Evolutionary conservation across 208 protist species (phyloP).

Genomic region (Wallacemonas sp.): DNA sequence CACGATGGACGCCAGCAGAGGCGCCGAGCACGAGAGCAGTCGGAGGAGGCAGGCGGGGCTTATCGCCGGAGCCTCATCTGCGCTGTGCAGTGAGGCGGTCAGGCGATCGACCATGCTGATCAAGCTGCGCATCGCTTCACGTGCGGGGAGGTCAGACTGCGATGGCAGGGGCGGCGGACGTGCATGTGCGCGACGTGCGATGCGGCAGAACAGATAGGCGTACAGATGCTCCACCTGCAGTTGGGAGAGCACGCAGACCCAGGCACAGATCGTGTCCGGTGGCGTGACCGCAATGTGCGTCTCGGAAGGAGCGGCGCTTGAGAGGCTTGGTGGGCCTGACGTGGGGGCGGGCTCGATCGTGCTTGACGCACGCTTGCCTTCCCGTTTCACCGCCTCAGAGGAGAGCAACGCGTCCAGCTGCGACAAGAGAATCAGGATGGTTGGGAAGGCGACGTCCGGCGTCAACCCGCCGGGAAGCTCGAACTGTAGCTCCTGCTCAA

Average conservation of each 20-base stretch:
- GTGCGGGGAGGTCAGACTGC: not conserved
- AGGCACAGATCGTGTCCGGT: not conserved
- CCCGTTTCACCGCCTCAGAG: no score
- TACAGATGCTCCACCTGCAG: not conserved
- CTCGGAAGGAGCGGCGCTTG: no score
- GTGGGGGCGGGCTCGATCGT: no score
- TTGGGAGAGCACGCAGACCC: not conserved
- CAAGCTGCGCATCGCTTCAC: not conserved
- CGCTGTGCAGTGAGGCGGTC: not conserved
- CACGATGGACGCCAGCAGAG: not conserved
- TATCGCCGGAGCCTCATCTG: not conserved
- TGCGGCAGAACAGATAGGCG: slow-evolving; percentile 7
- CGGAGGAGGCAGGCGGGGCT: not conserved
- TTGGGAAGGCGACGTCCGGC: slow-evolving; percentile 1
- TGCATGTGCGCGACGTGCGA: not conserved
- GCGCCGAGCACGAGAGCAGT: not conserved
- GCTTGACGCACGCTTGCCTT: no score
- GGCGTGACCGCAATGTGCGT: not conserved
- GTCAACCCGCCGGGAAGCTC: slow-evolving; percentile 2
- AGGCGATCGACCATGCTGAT: not conserved
- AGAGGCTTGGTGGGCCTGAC: no score
- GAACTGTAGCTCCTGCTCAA: slow-evolving; percentile 37
- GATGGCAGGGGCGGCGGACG: not conserved
- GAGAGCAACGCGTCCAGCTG: not conserved
- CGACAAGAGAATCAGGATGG: not conserved